A percentile compares a stretch with the other conserved stretches of the same genome.
phyloP scores from a whole-genome alignment of 345 rosid genomes.

The Gossypium longicalyx region DNA sequence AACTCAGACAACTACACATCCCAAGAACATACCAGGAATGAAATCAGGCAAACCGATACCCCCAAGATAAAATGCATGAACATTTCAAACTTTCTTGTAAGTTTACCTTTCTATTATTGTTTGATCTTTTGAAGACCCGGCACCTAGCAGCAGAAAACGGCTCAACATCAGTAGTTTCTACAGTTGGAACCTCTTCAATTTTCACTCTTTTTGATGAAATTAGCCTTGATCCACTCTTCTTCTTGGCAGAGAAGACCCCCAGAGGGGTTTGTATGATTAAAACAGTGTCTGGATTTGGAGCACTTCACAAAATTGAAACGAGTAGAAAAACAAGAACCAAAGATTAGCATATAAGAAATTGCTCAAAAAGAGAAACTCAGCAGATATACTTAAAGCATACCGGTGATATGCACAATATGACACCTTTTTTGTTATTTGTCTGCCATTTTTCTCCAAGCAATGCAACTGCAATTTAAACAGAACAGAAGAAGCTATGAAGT shows the following conservation, averaged over 20 bases:
- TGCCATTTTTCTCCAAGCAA: constrained; percentile 79
- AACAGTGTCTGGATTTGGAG: constrained; percentile 86
- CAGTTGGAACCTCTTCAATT: constrained; percentile 45
- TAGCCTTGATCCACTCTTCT: constrained; percentile 51
- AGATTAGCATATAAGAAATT: background rate
- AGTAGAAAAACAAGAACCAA: background rate
- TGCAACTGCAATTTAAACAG: constrained; percentile 55
- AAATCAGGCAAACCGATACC: background rate
- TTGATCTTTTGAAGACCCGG: constrained; percentile 52
- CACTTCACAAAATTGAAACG: constrained; percentile 41
- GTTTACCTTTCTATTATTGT: constrained; percentile 63
- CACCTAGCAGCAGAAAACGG: constrained; percentile 85
- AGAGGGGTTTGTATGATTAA: constrained; percentile 78
- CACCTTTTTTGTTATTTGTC: constrained; percentile 76
- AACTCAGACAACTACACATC: background rate
- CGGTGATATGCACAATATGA: constrained; percentile 90
- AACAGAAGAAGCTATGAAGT: constrained; percentile 11
- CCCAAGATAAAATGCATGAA: background rate
- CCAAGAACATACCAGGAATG: background rate
- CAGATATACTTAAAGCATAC: constrained; percentile 28
- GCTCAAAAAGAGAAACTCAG: background rate
- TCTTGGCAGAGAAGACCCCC: constrained; percentile 77
- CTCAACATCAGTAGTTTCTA: constrained; percentile 35
- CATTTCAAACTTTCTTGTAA: constrained; percentile 8
- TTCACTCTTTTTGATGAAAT: constrained; percentile 51